Percentiles rank a stretch among this genome's conserved stretches.
phyloP scores from a whole-genome alignment of 257 asterid species.

The Scutellaria baicalensis region DNA sequence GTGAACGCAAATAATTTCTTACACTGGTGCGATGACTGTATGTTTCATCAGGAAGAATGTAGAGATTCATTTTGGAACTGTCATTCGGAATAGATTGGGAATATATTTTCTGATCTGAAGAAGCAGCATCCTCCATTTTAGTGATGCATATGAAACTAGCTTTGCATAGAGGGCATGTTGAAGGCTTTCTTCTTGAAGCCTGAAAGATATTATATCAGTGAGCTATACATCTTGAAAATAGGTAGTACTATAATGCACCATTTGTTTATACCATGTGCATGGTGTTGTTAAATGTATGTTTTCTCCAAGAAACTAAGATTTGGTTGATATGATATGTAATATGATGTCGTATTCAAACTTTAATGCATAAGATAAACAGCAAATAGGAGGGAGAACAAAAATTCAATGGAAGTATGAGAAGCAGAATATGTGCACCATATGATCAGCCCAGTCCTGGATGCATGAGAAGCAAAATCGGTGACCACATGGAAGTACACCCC shows the following conservation, averaged over 20 bases:
- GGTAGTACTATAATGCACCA: neutral
- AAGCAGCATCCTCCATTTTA: conserved; percentile 55
- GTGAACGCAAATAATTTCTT: conserved; percentile 19
- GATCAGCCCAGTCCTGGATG: conserved; percentile 77
- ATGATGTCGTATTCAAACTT: neutral
- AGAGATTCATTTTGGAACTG: conserved; percentile 34
- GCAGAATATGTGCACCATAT: conserved; percentile 39
- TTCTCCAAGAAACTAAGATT: neutral
- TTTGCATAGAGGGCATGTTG: conserved; percentile 92
- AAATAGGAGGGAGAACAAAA: neutral
- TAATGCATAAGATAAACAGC: neutral
- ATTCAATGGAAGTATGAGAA: neutral
- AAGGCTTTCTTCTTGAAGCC: conserved; percentile 42
- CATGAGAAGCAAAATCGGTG: conserved; percentile 90
- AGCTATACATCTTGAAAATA: neutral
- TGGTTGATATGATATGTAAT: neutral
- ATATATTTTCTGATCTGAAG: conserved; percentile 82
- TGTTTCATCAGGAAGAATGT: conserved; percentile 53
- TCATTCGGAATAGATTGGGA: conserved; percentile 63
- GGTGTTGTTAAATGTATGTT: neutral
- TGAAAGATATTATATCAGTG: conserved; percentile 15
- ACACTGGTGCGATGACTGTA: conserved; percentile 33
- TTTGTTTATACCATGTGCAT: neutral
- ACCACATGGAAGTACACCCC: conserved; percentile 91
- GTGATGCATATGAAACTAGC: conserved; percentile 65